A percentile compares a stretch with the other conserved stretches of the same genome.
phyloP scores from a whole-genome alignment of 106 monocot species.

The Cymbidium sinense region DNA sequence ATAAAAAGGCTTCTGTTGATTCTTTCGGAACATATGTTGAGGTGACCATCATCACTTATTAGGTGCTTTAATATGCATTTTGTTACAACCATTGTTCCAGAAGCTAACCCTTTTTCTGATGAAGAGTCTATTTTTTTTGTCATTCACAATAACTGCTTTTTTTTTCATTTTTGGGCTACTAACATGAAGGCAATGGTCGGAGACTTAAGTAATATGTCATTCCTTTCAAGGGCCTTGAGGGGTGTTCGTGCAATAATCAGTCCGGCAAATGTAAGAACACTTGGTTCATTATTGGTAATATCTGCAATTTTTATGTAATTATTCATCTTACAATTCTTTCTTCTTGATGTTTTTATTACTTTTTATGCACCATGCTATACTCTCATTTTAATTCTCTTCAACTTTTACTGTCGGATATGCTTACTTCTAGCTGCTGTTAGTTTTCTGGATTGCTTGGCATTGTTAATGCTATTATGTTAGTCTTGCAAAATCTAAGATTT shows the following conservation, averaged over 20 bases:
- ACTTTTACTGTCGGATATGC: not conserved
- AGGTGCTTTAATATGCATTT: not conserved
- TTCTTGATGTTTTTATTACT: not conserved
- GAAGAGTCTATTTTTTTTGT: too few relatives aligned
- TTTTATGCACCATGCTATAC: not conserved
- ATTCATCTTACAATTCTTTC: not conserved
- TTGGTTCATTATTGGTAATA: not conserved
- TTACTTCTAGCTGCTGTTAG: not conserved
- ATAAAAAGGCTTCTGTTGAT: conserved; percentile 66
- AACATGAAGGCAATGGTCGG: conserved; percentile 53
- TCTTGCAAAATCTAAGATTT: not conserved
- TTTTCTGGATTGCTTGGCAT: not conserved
- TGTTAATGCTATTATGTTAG: not conserved
- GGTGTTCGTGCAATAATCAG: conserved; percentile 81
- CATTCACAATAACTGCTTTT: too few relatives aligned
- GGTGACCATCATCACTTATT: conserved; percentile 28
- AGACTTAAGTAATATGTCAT: conserved; percentile 48
- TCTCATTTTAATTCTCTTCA: not conserved
- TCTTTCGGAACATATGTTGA: conserved; percentile 93
- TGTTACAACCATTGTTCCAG: too few relatives aligned
- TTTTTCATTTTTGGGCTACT: not conserved
- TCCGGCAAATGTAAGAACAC: conserved; percentile 59
- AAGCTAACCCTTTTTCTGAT: too few relatives aligned
- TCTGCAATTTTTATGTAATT: not conserved
- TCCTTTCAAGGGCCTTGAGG: conserved; percentile 50